Evolutionary conservation across 2,329 filamentous ascomycete species (phyloP), one percentile per base, ranked within the genome.

Genomic region (Tolypocladium cylindrosporum): DNA sequence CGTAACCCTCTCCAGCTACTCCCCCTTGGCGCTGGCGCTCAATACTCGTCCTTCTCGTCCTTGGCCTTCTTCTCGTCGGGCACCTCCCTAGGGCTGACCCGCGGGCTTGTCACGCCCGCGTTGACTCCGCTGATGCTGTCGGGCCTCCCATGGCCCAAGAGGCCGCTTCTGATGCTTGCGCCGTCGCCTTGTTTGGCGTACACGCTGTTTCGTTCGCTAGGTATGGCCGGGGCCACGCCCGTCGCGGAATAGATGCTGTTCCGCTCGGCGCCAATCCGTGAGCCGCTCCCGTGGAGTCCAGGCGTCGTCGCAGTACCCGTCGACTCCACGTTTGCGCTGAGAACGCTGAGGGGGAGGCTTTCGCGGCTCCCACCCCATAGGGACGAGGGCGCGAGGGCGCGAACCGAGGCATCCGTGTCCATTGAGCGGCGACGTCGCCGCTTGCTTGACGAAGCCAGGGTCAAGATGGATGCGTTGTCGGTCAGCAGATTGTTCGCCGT

Each of bases 401-500:
- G 87, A 43, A 94, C 89, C 0, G 89, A 93, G 6, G 90, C 90
- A 69, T 94, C 89, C 0, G 90, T 94, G 70, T 94, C 90, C 72
- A 93, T 85, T 37, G 89, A 92, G 60, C 89, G 83, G 54, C 90
- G 83, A 41, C 90, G 85, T 36, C 86, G 82, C 42, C 87, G 84
- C 74, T 93, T 91, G 62, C 87, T 90, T 0, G 89, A 92, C 4
- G 89, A 93, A 2, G 90, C 90, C 16, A 95, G 79, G 0, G 90
- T 95, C 60, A 95, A 75, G 64, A 95, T 92, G 34, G 89, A 93
- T 27, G 90, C 90, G 68, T 95, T 90, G 70, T 95, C 90, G 1
- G 88, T 91, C 40, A 93, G 77, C 7, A 93, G 79, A 65, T 90
- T 90, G 72, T 92, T 91, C 56, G 90, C 89, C 0, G 88, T 93